phyloP scores from a whole-genome alignment of 148 eudicot genomes.

The Rhododendron molle region DNA sequence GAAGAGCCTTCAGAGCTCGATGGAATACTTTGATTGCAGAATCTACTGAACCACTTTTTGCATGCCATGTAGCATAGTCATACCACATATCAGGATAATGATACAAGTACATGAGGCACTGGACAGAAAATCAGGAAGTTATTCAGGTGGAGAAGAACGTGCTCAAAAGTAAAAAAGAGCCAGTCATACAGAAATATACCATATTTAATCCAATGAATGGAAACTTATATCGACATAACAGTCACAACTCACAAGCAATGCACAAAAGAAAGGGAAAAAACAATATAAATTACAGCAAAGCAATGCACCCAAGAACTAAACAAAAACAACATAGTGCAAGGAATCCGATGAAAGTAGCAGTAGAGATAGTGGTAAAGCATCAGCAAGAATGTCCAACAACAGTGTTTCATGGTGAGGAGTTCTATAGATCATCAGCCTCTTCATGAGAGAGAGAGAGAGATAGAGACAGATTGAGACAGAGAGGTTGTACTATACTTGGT shows the following conservation, averaged over 20 bases:
- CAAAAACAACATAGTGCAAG: not conserved
- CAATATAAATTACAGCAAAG: not conserved
- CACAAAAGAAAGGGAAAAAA: not conserved
- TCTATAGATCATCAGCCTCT: not conserved
- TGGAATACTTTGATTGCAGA: constrained; percentile 83
- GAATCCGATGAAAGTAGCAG: not conserved
- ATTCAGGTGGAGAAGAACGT: not conserved
- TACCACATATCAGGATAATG: constrained; percentile 99
- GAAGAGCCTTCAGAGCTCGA: constrained; percentile 95
- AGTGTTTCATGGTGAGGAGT: not conserved
- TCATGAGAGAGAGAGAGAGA: not conserved
- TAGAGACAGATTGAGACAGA: not conserved
- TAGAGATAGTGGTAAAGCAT: not conserved
- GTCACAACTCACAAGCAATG: not conserved
- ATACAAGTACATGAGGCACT: constrained; percentile 99
- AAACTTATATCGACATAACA: not conserved
- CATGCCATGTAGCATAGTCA: constrained; percentile 97
- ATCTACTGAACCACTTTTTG: constrained; percentile 82
- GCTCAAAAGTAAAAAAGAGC: constrained; percentile 4
- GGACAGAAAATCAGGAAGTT: constrained; percentile 16
- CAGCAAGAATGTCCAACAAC: not conserved
- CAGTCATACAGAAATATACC: not conserved
- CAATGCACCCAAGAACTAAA: not conserved
- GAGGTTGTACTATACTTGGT: not conserved
- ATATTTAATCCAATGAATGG: not conserved